Evolutionary conservation across 148 eudicot species (phyloP).

Genomic region (Pharnaceum exiguum): DNA sequence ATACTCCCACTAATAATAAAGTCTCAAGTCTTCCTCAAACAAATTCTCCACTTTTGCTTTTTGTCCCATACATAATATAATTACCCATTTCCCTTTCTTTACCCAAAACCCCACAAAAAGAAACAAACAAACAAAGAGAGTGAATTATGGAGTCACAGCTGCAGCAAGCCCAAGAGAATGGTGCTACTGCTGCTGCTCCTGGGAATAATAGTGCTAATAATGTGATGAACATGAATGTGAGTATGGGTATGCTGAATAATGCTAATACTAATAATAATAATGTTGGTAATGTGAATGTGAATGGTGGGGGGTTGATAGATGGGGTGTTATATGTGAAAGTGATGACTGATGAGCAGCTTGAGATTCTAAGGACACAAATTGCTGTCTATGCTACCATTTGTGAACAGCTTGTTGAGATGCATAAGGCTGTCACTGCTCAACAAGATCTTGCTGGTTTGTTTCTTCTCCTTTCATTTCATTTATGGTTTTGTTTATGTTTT

Average conservation of each 20-base stretch:
- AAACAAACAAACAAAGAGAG: background rate
- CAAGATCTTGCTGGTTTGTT: slow-evolving; percentile 70
- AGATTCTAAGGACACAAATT: slow-evolving; percentile 72
- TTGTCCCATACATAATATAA: too few relatives aligned
- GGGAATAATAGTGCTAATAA: slow-evolving; percentile 2
- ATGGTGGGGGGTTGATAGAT: slow-evolving; percentile 10
- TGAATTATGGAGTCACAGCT: slow-evolving; percentile 20
- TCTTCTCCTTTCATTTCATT: slow-evolving; percentile 3
- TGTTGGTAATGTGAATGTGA: background rate
- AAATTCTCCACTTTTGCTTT: background rate
- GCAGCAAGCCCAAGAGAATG: slow-evolving; percentile 3
- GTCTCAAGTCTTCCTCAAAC: background rate
- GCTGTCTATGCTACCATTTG: slow-evolving; percentile 83
- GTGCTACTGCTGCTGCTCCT: too few relatives aligned
- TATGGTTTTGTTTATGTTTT: background rate
- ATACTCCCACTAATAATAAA: background rate
- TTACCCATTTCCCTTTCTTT: too few relatives aligned
- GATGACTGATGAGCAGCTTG: slow-evolving; percentile 92
- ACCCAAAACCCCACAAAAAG: background rate
- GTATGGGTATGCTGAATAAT: slow-evolving; percentile 5
- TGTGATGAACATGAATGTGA: background rate
- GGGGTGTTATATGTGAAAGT: slow-evolving; percentile 67
- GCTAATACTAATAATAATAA: background rate
- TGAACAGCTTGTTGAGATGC: slow-evolving; percentile 86
- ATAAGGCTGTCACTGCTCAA: slow-evolving; percentile 63